Evolutionary conservation across 305 asterid genomes (phyloP).

Genomic region (Fraxinus platypoda): DNA sequence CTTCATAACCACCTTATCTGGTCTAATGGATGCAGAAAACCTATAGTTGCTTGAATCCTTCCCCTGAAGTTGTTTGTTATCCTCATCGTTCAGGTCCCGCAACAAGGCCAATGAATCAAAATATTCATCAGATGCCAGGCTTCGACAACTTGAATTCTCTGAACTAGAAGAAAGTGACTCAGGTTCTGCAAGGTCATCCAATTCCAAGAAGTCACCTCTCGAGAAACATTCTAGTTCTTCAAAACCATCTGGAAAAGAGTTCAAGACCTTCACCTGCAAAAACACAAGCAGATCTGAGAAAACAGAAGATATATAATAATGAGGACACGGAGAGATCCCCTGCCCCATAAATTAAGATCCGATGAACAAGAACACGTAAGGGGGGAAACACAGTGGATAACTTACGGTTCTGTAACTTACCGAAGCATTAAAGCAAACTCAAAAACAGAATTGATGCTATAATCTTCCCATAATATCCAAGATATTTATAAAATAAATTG

Average conservation of each 20-base stretch:
- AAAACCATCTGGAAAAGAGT: slow-evolving; percentile 18
- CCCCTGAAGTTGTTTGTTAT: slow-evolving; percentile 14
- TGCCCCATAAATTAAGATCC: neutral
- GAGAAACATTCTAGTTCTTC: slow-evolving; percentile 31
- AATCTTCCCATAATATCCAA: neutral
- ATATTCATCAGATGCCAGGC: slow-evolving; percentile 53
- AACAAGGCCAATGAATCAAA: slow-evolving; percentile 49
- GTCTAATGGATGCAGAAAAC: slow-evolving; percentile 23
- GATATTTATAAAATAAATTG: neutral
- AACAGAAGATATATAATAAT: neutral
- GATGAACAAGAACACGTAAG: neutral
- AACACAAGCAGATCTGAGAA: neutral
- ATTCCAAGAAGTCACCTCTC: slow-evolving; percentile 61
- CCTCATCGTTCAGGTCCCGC: slow-evolving; percentile 43
- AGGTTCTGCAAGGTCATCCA: slow-evolving; percentile 52
- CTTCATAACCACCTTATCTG: slow-evolving; percentile 40
- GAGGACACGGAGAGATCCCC: neutral
- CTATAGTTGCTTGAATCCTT: slow-evolving; percentile 29
- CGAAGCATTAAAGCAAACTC: neutral
- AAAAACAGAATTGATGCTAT: neutral
- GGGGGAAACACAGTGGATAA: neutral
- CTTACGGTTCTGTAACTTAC: neutral
- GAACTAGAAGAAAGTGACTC: slow-evolving; percentile 59
- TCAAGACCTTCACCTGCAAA: neutral
- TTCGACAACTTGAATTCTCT: slow-evolving; percentile 53